Evolutionary conservation across 257 asterid species (phyloP), one percentile per base, ranked within the genome.

Genomic region (Nicotiana noctiflora): DNA sequence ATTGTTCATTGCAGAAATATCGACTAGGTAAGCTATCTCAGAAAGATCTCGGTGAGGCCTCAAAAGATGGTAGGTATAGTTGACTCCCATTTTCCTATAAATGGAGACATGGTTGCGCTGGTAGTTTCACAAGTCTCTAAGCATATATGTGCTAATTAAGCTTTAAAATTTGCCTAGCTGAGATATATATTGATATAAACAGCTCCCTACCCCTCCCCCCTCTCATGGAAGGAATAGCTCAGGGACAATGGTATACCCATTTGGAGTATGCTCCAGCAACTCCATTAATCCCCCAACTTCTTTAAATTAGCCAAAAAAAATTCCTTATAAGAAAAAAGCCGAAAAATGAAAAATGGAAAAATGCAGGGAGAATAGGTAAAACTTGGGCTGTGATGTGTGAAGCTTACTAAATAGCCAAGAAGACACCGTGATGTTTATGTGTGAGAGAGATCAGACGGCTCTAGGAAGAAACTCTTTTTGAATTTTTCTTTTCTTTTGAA

Each of bases 21-120:
- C 83, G 97, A 83, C 81, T 93, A 83, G 97, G 97, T 84, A 91
- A 93, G 92, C 97, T 91, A 85, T 89, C 93, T 62, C 97, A 95
- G 85, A 91, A 90, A 85, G 97, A 91, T 86, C 82, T 90, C 78
- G 89, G 89, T 23, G 96, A 93, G 82, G 91, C 82, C 84, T 87
- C 94, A 55, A 90, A 89, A 86, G 97, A 93, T 85, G 95, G 97
- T 90, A 91, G 72, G 93, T 85, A 68, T 83, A 32, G 64, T 64
- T 81, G 84, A 76, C 68, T 49, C 49, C 37, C 65, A 27, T 53
- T 83, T 27, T 81, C 82, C 70, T 62, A 74, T 76, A 40, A 68
- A 82, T 61, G 29, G 72, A 81, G 51, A 34, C 11, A 68, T 80
- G 52, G 81, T 76, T 25, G 18, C 63, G 72, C 14, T 40, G 29